Evolutionary conservation across 768 basidiomycete genomes (phyloP).

Genomic region (Hemileccinum rubropunctum): DNA sequence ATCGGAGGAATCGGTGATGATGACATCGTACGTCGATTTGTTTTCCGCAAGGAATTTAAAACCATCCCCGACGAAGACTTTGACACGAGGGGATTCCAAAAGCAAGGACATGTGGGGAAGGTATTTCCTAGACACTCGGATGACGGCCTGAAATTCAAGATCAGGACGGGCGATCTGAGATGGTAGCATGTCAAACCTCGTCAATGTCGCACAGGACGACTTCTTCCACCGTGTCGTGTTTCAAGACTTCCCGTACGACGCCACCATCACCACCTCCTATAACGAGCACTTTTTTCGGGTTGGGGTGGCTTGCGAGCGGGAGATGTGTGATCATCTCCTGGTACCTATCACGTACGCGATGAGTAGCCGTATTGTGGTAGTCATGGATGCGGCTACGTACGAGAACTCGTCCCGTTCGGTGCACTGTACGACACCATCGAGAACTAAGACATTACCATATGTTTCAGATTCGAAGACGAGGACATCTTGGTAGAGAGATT

Average conservation of each 20-base stretch:
- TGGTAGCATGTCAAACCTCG: conserved; percentile 51
- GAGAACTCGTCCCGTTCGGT: conserved; percentile 99
- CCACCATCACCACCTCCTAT: conserved; percentile 99
- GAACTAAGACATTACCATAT: conserved; percentile 93
- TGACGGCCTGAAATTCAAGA: conserved; percentile 62
- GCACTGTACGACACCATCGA: conserved; percentile 95
- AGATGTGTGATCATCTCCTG: conserved; percentile 99
- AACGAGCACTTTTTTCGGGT: conserved; percentile 93
- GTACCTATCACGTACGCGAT: conserved; percentile 53
- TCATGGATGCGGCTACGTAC: conserved; percentile 46
- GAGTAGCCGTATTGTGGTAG: not conserved
- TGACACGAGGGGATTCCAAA: conserved; percentile 76
- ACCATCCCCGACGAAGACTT: conserved; percentile 87
- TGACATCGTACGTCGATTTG: conserved; percentile 87
- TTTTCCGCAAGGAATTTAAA: conserved; percentile 95
- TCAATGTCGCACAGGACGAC: conserved; percentile 98
- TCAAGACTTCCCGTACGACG: conserved; percentile 95
- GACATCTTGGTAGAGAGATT: conserved; percentile 93
- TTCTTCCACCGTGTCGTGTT: conserved; percentile 85
- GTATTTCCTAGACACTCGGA: conserved; percentile 89
- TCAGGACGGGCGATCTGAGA: not conserved
- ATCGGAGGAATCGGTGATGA: conserved; percentile 98
- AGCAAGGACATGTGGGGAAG: conserved; percentile 93
- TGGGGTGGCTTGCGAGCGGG: conserved; percentile 93
- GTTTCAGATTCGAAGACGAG: conserved; percentile 96